phyloP scores from a whole-genome alignment of 768 basidiomycete genomes.

The Lactifluus hygrophoroides region DNA sequence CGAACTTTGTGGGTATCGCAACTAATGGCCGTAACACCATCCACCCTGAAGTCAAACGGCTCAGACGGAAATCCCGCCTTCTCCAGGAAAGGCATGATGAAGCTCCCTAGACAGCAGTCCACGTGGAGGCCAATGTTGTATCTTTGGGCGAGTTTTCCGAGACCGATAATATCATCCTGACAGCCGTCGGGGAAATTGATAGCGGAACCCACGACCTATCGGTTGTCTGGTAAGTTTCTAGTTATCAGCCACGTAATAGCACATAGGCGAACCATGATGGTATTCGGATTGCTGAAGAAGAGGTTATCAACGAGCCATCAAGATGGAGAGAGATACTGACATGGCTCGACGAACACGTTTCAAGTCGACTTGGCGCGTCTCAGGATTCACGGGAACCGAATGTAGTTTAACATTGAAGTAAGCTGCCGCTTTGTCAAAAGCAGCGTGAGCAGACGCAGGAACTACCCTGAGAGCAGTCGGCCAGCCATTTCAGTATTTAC shows the following conservation, averaged over 20 bases:
- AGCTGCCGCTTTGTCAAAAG: conserved; percentile 87
- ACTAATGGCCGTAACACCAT: conserved; percentile 89
- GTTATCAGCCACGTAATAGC: background rate
- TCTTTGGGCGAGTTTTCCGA: conserved; percentile 63
- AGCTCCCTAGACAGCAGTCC: conserved; percentile 90
- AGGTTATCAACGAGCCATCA: conserved; percentile 5
- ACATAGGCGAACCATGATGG: conserved; percentile 57
- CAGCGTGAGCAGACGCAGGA: conserved; percentile 81
- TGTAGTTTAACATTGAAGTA: conserved; percentile 90
- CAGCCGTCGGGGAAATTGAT: conserved; percentile 82
- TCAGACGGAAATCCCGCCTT: conserved; percentile 58
- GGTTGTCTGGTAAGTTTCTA: conserved; percentile 8
- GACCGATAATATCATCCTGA: conserved; percentile 76
- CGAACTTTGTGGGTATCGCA: conserved; percentile 91
- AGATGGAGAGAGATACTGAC: conserved; percentile 38
- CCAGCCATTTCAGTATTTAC: background rate
- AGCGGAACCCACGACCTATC: conserved; percentile 74
- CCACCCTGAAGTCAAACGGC: conserved; percentile 85
- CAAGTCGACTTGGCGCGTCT: conserved; percentile 72
- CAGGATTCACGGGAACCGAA: conserved; percentile 68
- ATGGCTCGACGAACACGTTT: conserved; percentile 78
- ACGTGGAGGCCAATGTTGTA: conserved; percentile 85
- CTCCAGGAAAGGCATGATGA: conserved; percentile 90
- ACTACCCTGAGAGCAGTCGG: conserved; percentile 49
- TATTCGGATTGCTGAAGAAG: conserved; percentile 66